phyloP scores from a whole-genome alignment of 345 rosid species.

The Anacardium occidentale region DNA sequence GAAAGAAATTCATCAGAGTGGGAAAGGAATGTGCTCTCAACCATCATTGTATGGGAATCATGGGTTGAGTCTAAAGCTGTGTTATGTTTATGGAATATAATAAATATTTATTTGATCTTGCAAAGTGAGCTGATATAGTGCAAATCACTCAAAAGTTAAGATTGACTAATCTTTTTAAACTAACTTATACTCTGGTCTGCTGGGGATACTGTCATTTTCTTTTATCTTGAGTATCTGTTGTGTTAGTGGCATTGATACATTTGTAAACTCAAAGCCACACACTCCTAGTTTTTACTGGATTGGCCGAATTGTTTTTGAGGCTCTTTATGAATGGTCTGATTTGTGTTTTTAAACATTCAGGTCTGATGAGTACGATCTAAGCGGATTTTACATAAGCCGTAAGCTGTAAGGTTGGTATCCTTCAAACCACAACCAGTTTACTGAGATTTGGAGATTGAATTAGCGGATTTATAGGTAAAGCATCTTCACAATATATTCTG shows the following conservation, averaged over 20 bases:
- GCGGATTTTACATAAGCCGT: too few species aligned
- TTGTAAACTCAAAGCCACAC: neutral
- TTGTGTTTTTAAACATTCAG: too few species aligned
- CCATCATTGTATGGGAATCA: conserved; percentile 37
- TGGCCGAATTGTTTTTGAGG: neutral
- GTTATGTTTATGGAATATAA: conserved; percentile 34
- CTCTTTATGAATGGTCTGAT: neutral
- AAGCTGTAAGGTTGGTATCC: too few species aligned
- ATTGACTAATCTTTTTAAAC: neutral
- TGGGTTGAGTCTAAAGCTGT: conserved; percentile 53
- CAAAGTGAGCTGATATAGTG: conserved; percentile 10
- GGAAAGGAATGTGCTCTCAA: conserved; percentile 31
- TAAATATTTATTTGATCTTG: conserved; percentile 20
- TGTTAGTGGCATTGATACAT: neutral
- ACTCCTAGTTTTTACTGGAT: neutral
- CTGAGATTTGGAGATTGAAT: too few species aligned
- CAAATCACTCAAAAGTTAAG: conserved; percentile 3
- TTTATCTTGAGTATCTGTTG: neutral
- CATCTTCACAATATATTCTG: too few species aligned
- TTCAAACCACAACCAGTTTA: too few species aligned
- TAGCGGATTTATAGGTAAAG: too few species aligned
- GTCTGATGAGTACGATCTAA: too few species aligned
- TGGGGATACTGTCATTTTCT: neutral
- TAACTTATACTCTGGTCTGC: neutral
- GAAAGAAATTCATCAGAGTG: conserved; percentile 21